These are phyloP conservation scores for Trichothecium sympodiale DNA, from an alignment of 2,329 filamentous ascomycete species.

Conservation along the genomic window DNA sequence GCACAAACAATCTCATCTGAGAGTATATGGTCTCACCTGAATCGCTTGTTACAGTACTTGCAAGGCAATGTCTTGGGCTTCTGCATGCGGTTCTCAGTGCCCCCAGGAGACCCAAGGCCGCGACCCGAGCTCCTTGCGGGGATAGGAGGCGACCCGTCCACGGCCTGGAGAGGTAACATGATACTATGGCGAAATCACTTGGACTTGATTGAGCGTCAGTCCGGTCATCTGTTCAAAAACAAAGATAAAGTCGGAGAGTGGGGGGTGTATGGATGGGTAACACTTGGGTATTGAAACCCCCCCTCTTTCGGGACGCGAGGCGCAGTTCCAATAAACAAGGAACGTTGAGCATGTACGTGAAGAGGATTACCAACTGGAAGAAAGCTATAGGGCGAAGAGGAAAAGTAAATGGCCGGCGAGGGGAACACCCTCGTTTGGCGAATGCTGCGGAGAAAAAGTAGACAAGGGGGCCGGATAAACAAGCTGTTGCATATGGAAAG, in stretches of 20 bases:
- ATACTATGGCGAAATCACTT: constrained; percentile 10
- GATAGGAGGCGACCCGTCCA: constrained; percentile 32
- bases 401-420: too few relatives aligned
- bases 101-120: constrained; percentile 27
- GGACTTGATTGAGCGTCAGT: too few relatives aligned
- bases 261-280: not conserved
- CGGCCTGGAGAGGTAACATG: constrained; percentile 43
- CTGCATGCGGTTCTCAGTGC: constrained; percentile 40
- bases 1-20: not conserved
- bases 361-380: too few relatives aligned
- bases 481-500: too few relatives aligned
- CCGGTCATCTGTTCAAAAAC: not conserved
- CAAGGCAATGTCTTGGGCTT: constrained; percentile 53
- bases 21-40: constrained; percentile 35
- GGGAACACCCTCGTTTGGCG: too few relatives aligned
- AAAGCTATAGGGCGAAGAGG: too few relatives aligned
- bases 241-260: not conserved
- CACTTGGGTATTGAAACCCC: not conserved
- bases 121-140: constrained; percentile 12
- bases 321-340: too few relatives aligned
- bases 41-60: constrained; percentile 52
- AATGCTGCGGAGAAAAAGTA: too few relatives aligned
- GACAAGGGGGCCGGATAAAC: too few relatives aligned
- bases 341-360: too few relatives aligned
- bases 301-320: too few relatives aligned